Percentiles rank a stretch among this genome's conserved stretches.
phyloP scores from a whole-genome alignment of 2,329 filamentous ascomycete genomes.

The Bipolaris zeicola region DNA sequence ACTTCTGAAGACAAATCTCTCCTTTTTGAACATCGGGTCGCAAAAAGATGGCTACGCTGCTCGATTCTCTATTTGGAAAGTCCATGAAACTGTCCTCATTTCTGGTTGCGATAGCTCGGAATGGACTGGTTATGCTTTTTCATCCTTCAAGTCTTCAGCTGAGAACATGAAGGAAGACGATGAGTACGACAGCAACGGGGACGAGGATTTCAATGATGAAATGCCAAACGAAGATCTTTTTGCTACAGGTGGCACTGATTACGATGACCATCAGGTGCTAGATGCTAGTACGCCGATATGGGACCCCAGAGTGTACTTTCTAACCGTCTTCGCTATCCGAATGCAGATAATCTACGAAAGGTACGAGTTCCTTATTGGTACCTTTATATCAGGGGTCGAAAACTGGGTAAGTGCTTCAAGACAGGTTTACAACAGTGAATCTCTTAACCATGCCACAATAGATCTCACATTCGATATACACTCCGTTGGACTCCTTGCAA shows the following conservation, averaged over 20 bases:
- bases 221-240: neutral
- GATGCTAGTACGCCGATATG: neutral
- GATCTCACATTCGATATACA: neutral
- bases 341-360: neutral
- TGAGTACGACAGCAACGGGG: neutral
- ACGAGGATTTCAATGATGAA: neutral
- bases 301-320: neutral
- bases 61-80: neutral
- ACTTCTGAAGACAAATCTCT: neutral
- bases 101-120: neutral
- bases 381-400: neutral
- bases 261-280: neutral
- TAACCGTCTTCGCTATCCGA: neutral
- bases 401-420: neutral
- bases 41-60: neutral
- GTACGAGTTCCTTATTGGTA: neutral
- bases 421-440: neutral
- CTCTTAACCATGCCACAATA: neutral
- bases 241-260: neutral
- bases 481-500: neutral
- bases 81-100: neutral
- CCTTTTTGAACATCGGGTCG: neutral
- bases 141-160: neutral
- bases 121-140: constrained; percentile 1
- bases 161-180: neutral